Conservation (phyloP, 2,329 filamentous ascomycete species). For the Capronia americana region DNA sequence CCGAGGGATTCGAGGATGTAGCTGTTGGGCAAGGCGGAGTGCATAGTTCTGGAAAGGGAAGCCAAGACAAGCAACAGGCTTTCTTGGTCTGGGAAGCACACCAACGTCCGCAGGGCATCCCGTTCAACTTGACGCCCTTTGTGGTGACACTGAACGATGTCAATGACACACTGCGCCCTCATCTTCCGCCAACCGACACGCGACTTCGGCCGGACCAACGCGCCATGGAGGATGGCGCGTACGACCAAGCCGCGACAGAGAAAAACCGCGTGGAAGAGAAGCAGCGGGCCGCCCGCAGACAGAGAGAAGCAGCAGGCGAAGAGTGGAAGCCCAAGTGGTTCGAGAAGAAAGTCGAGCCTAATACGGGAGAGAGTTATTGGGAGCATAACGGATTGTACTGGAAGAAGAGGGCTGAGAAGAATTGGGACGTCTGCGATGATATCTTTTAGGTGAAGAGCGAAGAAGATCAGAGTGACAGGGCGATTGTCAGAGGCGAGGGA, state of each 20-base stretch:
- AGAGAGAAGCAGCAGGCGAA: slow-evolving; percentile 77
- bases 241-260: slow-evolving; percentile 89
- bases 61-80: slow-evolving; percentile 63
- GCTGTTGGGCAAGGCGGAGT: slow-evolving; percentile 63
- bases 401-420: slow-evolving; percentile 66
- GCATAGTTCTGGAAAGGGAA: slow-evolving; percentile 55
- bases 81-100: slow-evolving; percentile 95
- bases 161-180: slow-evolving; percentile 76
- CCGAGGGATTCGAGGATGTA: slow-evolving; percentile 83
- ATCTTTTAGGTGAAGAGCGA: slow-evolving; percentile 64
- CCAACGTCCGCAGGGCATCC: slow-evolving; percentile 78
- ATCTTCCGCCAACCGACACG: slow-evolving; percentile 90
- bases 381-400: slow-evolving; percentile 88
- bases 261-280: slow-evolving; percentile 95
- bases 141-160: slow-evolving; percentile 93
- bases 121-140: slow-evolving; percentile 97
- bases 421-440: slow-evolving; percentile 77
- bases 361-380: slow-evolving; percentile 92
- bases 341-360: slow-evolving; percentile 69
- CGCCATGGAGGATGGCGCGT: slow-evolving; percentile 98
- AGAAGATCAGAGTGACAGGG: background rate
- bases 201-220: slow-evolving; percentile 91
- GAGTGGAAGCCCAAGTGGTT: slow-evolving; percentile 91
- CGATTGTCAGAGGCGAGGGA: background rate
- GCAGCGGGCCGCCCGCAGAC: slow-evolving; percentile 76